Percentiles rank a stretch among this genome's conserved stretches.
phyloP scores from a whole-genome alignment of 768 basidiomycete species.

The Russula virescens region DNA sequence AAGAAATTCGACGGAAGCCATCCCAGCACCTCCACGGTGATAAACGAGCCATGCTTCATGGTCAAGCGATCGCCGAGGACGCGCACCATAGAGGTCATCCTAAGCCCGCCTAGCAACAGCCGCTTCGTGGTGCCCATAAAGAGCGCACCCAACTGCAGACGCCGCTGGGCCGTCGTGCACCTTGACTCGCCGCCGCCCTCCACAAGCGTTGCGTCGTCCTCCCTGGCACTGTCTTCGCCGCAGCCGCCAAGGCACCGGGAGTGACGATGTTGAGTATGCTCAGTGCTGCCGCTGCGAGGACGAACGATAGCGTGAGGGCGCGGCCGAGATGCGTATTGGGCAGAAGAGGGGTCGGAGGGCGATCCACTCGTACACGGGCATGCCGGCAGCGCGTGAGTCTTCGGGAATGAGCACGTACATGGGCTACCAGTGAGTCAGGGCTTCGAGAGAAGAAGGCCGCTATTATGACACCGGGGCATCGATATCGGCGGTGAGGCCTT shows the following conservation, averaged over 20 bases:
- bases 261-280: conserved; percentile 13
- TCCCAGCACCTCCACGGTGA: conserved; percentile 19
- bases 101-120: conserved; percentile 13
- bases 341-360: not conserved
- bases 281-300: conserved; percentile 5
- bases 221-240: no score
- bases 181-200: not conserved
- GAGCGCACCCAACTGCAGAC: no score
- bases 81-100: conserved; percentile 18
- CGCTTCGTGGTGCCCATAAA: conserved; percentile 5
- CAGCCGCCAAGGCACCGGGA: not conserved
- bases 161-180: no score
- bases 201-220: conserved; percentile 16
- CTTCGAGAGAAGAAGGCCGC: no score
- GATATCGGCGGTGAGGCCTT: no score
- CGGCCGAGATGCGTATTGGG: conserved; percentile 1
- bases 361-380: not conserved
- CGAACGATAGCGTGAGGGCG: conserved; percentile 16
- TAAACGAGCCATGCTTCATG: conserved; percentile 13
- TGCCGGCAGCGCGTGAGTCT: not conserved
- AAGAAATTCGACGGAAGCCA: no score
- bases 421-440: no score
- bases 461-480: no score
- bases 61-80: conserved; percentile 4
- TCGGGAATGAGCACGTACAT: no score